phyloP scores from a whole-genome alignment of 1,284 basidiomycete genomes.

The Tilletia indica region DNA sequence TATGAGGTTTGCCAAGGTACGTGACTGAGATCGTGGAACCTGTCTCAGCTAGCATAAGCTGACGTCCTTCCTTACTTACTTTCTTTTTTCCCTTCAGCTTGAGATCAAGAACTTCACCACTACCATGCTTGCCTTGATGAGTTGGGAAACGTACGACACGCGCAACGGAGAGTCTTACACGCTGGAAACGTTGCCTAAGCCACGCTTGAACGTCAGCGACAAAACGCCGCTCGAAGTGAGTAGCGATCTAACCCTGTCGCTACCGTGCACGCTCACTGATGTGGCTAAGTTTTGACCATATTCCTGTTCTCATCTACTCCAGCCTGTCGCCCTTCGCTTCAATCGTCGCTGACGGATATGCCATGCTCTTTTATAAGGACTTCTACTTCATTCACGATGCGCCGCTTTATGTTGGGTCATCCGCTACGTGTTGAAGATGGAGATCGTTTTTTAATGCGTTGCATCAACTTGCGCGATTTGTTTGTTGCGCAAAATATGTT shows the following conservation, averaged over 20 bases:
- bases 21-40: not conserved
- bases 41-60: not conserved
- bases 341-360: not conserved
- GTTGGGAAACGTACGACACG: conserved; percentile 21
- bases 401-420: too few species aligned
- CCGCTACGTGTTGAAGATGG: too few species aligned
- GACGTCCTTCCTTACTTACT: not conserved
- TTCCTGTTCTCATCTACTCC: not conserved
- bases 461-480: too few species aligned
- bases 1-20: conserved; percentile 35
- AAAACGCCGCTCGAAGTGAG: not conserved
- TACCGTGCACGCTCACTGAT: not conserved
- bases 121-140: conserved; percentile 28
- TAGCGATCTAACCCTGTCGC: not conserved
- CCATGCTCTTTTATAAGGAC: too few species aligned
- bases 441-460: too few species aligned
- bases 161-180: not conserved
- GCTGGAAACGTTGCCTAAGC: not conserved
- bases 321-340: conserved; percentile 7
- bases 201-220: not conserved
- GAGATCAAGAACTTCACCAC: conserved; percentile 32
- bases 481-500: too few species aligned
- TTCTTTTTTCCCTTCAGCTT: conserved; percentile 3
- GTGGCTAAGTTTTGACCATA: not conserved
- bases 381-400: too few species aligned